Base-by-base conservation (phyloP, 495 filamentous ascomycete genomes). In the Parachaetomium inaequale region DNA sequence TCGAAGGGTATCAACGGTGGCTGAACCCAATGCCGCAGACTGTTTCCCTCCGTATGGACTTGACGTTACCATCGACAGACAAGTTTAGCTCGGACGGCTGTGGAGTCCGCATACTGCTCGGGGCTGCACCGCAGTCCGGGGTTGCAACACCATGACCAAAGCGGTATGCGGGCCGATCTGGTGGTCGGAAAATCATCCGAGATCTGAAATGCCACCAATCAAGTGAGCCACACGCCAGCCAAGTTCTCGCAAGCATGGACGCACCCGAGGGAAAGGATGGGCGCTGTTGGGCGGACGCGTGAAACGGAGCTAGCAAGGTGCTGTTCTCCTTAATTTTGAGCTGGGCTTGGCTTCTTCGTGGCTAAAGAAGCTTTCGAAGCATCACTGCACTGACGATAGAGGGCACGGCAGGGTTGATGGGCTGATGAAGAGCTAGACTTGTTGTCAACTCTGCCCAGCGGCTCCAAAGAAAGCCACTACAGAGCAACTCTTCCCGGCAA, bases 131-230 rank as follows among this genome's bases (percentile, higher is more conserved):
- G 45, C 56, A 34, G 56, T 3, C 7, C 45, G 19, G 10, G 14
- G 56, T 50, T 50, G 56, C 56, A 59, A 50, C 56, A 50, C 45
- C 56, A 59, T 36, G 31, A 34, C 56, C 21, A 14, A 59, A 50
- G 6, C 6, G 56, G 56, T 7, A 50, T 26, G 8, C 11, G 45
- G 14, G 19, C 56, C 56, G 56, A 28, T 11, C 21, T 17, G 19
- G 56, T 50, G 56, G 56, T 42, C 31, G 56, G 56, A 59, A 14
- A 59, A 59, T 38, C 43, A 26, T 1, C 21, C 43, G 6, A 50
- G 45, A 12, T n/a, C 43, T 29, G 7, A 38, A 59, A 59, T 50
- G 45, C 56, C 56, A 59, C 56, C 56, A 59, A 59, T 59, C 28
- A 59, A 4, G 45, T 25, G 17, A 21, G 7, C 38, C 54, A 31